A percentile compares a stretch with the other conserved stretches of the same genome.
These are phyloP conservation scores for Thalassiosira profunda DNA, from an alignment of 108 stramenopile species.

Conservation along the genomic window DNA sequence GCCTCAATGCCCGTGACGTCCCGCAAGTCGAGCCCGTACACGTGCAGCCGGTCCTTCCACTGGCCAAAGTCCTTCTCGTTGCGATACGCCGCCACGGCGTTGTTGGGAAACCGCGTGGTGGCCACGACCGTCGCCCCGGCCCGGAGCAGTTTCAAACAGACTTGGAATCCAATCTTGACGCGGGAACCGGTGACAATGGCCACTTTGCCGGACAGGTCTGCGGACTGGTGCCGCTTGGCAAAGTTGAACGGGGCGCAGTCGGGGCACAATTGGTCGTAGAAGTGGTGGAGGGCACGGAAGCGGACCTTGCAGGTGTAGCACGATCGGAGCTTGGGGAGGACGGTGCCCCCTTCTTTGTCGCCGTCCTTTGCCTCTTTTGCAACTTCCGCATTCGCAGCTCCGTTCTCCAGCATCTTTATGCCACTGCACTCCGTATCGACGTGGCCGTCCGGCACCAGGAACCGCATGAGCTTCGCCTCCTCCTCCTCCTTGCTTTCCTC, in stretches of 20 bases:
- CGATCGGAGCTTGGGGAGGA: conserved; percentile 79
- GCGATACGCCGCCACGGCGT: conserved; percentile 64
- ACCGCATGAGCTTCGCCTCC: conserved; percentile 40
- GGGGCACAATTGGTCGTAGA: conserved; percentile 94
- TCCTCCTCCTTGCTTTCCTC: conserved; percentile 73
- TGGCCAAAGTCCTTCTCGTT: conserved; percentile 67
- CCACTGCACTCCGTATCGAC: conserved; percentile 44
- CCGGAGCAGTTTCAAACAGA: conserved; percentile 81
- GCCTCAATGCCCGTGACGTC: conserved; percentile 89
- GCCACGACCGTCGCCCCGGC: conserved; percentile 81
- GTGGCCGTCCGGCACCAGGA: conserved; percentile 84
- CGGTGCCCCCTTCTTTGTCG: conserved; percentile 11
- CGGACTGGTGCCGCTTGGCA: conserved; percentile 80
- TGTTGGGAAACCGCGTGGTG: conserved; percentile 89
- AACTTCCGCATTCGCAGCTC: conserved; percentile 3
- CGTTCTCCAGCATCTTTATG: conserved; percentile 34
- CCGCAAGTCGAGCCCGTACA: conserved; percentile 86
- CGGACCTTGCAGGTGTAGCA: conserved; percentile 92
- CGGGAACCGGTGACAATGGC: conserved; percentile 90
- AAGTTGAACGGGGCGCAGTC: conserved; percentile 85
- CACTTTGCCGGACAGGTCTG: conserved; percentile 53
- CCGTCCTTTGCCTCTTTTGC: neutral
- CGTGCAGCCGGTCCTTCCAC: conserved; percentile 66
- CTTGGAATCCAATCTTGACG: conserved; percentile 93
- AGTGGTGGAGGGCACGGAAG: conserved; percentile 82